phyloP scores from a whole-genome alignment of 2,329 filamentous ascomycete species.

The Cladophialophora immunda region DNA sequence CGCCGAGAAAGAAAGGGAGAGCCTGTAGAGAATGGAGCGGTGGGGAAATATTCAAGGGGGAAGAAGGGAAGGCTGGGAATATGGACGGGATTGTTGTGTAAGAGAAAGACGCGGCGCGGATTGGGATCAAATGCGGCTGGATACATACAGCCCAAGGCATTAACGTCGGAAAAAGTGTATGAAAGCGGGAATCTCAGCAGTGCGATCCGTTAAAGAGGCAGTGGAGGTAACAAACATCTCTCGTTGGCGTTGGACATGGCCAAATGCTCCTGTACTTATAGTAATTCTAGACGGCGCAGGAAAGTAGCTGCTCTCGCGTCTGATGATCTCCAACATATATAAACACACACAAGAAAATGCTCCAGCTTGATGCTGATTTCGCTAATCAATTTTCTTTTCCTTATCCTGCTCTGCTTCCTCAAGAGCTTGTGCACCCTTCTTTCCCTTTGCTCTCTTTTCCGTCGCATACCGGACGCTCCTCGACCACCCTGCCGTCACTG shows the following conservation, averaged over 20 bases:
- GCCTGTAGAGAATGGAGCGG: not conserved
- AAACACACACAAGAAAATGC: constrained; percentile 26
- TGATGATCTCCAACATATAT: constrained; percentile 4
- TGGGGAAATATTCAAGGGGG: not conserved
- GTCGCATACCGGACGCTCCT: constrained; percentile 77
- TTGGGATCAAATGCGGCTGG: too few species aligned
- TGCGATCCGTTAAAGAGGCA: not conserved
- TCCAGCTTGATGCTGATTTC: not conserved
- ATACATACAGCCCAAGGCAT: too few species aligned
- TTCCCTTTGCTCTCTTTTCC: constrained; percentile 73
- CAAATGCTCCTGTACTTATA: not conserved
- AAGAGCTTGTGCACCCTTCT: constrained; percentile 36
- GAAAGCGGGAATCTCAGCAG: not conserved
- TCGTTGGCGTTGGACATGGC: not conserved
- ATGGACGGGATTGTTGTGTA: too few species aligned
- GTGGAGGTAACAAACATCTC: not conserved
- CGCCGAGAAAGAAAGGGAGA: constrained; percentile 3
- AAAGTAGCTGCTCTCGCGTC: constrained; percentile 38
- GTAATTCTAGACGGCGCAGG: constrained; percentile 31
- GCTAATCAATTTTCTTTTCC: constrained; percentile 13
- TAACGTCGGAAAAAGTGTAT: not conserved
- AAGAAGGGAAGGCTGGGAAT: too few species aligned
- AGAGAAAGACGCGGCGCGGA: too few species aligned
- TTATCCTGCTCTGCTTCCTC: constrained; percentile 23
- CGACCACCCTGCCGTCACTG: constrained; percentile 77